Percentiles rank a stretch among this genome's conserved stretches.
Conservation (phyloP, 345 rosid species). For the Moricandia moricandioides region DNA sequence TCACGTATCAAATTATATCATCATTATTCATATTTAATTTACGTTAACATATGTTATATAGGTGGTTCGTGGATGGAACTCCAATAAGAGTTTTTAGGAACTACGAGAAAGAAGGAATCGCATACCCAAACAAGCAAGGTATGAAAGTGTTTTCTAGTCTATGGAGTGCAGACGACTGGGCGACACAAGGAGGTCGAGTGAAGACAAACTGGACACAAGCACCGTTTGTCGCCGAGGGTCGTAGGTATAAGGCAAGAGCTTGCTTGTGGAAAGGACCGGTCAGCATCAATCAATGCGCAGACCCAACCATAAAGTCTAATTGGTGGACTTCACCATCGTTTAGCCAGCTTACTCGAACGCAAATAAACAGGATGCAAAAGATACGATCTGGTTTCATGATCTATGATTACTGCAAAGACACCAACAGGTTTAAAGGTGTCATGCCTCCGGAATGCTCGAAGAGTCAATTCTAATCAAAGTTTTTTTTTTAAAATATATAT, state of each 20-base stretch:
- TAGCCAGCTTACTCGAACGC: constrained; percentile 46
- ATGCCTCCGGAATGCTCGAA: constrained; percentile 66
- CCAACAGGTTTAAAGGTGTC: constrained; percentile 50
- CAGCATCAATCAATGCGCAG: constrained; percentile 51
- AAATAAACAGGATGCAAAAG: constrained; percentile 52
- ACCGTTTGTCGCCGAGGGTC: constrained; percentile 55
- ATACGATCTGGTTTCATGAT: constrained; percentile 57
- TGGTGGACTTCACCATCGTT: constrained; percentile 61
- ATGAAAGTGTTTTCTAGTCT: constrained; percentile 63
- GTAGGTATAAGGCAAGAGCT: constrained; percentile 51
- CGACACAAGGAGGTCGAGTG: constrained; percentile 67
- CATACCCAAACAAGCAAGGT: constrained; percentile 73
- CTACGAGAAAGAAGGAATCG: constrained; percentile 52
- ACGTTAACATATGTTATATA: constrained; percentile 30
- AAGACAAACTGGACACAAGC: constrained; percentile 60
- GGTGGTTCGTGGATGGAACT: constrained; percentile 61
- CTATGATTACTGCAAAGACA: constrained; percentile 66
- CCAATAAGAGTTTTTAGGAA: constrained; percentile 61
- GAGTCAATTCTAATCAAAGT: constrained; percentile 46
- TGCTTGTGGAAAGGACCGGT: constrained; percentile 62
- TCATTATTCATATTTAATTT: background rate
- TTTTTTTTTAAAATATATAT: background rate
- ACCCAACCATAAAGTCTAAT: constrained; percentile 36
- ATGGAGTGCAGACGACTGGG: constrained; percentile 80
- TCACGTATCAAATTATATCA: background rate